These are phyloP conservation scores for Rhizopogon roseolus DNA, from an alignment of 768 basidiomycete genomes.

Conservation along the genomic window DNA sequence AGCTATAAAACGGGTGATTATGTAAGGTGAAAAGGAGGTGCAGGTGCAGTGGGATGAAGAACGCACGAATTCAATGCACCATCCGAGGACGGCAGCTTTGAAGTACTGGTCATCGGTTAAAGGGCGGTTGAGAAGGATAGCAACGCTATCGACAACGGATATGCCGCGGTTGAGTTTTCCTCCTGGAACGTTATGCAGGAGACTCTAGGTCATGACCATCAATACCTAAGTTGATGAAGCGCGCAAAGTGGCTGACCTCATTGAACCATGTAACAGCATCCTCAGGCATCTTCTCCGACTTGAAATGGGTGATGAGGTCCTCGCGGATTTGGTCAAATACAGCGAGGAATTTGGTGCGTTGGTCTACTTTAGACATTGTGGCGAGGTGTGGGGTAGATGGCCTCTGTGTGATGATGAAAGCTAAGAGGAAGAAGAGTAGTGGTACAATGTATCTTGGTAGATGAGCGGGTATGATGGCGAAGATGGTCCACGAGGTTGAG, in stretches of 20 bases:
- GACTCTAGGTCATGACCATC: conserved; percentile 43
- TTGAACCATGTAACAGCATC: conserved; percentile 86
- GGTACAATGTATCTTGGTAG: background rate
- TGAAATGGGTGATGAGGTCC: conserved; percentile 70
- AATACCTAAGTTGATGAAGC: background rate
- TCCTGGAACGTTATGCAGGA: conserved; percentile 93
- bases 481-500: too few relatives aligned
- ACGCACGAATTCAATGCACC: conserved; percentile 93
- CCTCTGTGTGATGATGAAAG: background rate
- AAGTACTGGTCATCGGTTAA: conserved; percentile 84
- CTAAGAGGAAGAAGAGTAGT: background rate
- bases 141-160: conserved; percentile 89
- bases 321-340: conserved; percentile 71
- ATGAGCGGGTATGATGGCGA: background rate
- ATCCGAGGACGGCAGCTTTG: conserved; percentile 84
- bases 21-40: background rate
- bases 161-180: conserved; percentile 97
- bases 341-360: conserved; percentile 61
- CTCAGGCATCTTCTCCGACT: conserved; percentile 69
- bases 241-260: conserved; percentile 45
- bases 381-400: background rate
- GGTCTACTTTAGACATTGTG: conserved; percentile 30
- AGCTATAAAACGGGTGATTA: conserved; percentile 43
- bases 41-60: background rate
- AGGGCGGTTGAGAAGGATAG: conserved; percentile 72